Evolutionary conservation across 148 eudicot genomes (phyloP), one percentile per base, ranked within the genome.

Genomic region (Cornus suecica): DNA sequence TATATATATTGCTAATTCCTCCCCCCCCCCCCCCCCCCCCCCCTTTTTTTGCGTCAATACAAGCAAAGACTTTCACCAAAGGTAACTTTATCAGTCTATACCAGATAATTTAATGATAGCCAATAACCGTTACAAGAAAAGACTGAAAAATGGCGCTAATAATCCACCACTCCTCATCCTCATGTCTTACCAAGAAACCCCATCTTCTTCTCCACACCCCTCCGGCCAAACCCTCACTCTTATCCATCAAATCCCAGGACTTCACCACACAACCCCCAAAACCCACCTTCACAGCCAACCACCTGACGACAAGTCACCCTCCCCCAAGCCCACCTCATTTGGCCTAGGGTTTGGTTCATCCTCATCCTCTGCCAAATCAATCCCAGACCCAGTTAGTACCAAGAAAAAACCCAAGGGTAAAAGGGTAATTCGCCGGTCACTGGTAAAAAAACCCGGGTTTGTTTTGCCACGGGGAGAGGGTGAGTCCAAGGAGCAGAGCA

Each of bases 371-470:
- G 52, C 84, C 52, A 72, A 74, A 63, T 72, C 80, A 45, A 71
- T 62, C 32, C 11, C 78, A 2, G 68, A 67, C 68, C 42, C 84
- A 28, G 32, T 48, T 10, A 70, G 11, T 28, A 42, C 78, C 24
- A 84, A 83, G 79, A 84, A 76, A 83, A 83, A 85, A 73, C 83
- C 84, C 73, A 80, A 75, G 30, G 82, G 87, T 3, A 84, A 68
- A 72, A 83, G 80, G 68, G 76, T 93, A 14, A 85, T 87, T 67
- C 88, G 98, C 1, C 78, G 98, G 10, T 65, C 72, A 42, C 96
- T 96, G 8, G 78, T 93, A 0, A 87, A 86, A 71, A 90, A 83
- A 18, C 93, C 97, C 11, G 83, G 70, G 20, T 87, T 91, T 79
- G 75, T 76, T 56, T 78, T 78, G 62, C 78, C 82, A 45, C 45